Evolutionary conservation across 2,329 filamentous ascomycete species (phyloP), one percentile per base, ranked within the genome.

Genomic region (Ilyonectria destructans): DNA sequence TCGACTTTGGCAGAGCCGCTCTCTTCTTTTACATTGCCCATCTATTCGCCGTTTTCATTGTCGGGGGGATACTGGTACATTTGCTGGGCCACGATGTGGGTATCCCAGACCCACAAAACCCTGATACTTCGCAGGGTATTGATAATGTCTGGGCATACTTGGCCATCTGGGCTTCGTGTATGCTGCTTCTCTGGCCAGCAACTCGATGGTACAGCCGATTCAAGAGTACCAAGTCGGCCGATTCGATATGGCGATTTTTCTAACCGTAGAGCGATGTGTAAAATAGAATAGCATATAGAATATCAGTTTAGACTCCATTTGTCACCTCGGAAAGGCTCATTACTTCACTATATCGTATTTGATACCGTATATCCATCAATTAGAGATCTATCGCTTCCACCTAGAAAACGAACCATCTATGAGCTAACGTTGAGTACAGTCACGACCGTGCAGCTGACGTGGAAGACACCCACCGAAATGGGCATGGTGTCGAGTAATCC

Each of bases 201-300:
- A 85, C 83, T 21, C 77, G 75, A 58, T 79, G 79, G 79, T 86
- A 85, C 58, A 77, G 83, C 23, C 71, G 72, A 0, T 86, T 85
- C 66, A 86, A 86, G 77, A 79, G 77, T 63, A 77, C 73, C 10
- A 84, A 80, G 71, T 72, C 78, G 2, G 75, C 80, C 1, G 82
- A 85, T 66, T 85, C 83, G 3, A 73, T 85, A 12, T 86, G 84
- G 84, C 78, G 84, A 6, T 83, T 86, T 68, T 86, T 86, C 67
- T 85, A 77, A 64, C 2, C 3, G 1, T 43, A 26, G 21, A 58
- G 26, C 15, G 9, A 33, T 26, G 26, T 17, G 19, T 19, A 23
- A 10, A n/a, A 43, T 43, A 43, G 17, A n/a, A 43, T n/a, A n/a
- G 40, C 17, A n/a, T 15, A 19, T 43, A 43, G 15, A n/a, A 43